Percentiles rank a stretch among this genome's conserved stretches.
Evolutionary conservation across 805 yeast genomes (phyloP).

Genomic region (Metschnikowia santaceciliae): DNA sequence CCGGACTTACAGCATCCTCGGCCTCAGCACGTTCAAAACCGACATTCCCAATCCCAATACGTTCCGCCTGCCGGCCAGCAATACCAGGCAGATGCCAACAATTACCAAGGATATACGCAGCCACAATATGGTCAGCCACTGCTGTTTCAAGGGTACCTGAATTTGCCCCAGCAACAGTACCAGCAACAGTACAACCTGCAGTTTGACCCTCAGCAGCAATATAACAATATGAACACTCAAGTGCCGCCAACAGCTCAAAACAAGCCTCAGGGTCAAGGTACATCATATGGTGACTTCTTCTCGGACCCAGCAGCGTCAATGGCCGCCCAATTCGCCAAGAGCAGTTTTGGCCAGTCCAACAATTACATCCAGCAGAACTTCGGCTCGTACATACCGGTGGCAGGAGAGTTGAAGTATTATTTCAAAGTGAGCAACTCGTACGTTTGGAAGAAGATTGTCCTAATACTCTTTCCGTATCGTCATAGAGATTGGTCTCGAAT

Average conservation of each 20-base stretch:
- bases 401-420: slow-evolving; percentile 68
- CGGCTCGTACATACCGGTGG: slow-evolving; percentile 45
- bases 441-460: slow-evolving; percentile 66
- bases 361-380: slow-evolving; percentile 74
- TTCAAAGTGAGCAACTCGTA: slow-evolving; percentile 90
- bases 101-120: slow-evolving; percentile 12
- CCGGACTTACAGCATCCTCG: slow-evolving; percentile 18
- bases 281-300: slow-evolving; percentile 42
- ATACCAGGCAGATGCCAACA: neutral
- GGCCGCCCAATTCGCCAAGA: slow-evolving; percentile 85
- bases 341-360: slow-evolving; percentile 78
- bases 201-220: slow-evolving; percentile 15
- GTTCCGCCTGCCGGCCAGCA: neutral
- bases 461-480: slow-evolving; percentile 81
- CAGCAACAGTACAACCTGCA: slow-evolving; percentile 25
- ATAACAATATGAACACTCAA: neutral
- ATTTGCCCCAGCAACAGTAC: slow-evolving; percentile 15
- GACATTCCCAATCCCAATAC: neutral
- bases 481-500: slow-evolving; percentile 80
- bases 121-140: slow-evolving; percentile 18
- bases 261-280: slow-evolving; percentile 17
- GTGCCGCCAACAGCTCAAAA: slow-evolving; percentile 16
- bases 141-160: slow-evolving; percentile 9
- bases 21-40: slow-evolving; percentile 16
- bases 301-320: slow-evolving; percentile 77